Conservation (phyloP, 2,329 filamentous ascomycete species). For the Thyridium curvatum region DNA sequence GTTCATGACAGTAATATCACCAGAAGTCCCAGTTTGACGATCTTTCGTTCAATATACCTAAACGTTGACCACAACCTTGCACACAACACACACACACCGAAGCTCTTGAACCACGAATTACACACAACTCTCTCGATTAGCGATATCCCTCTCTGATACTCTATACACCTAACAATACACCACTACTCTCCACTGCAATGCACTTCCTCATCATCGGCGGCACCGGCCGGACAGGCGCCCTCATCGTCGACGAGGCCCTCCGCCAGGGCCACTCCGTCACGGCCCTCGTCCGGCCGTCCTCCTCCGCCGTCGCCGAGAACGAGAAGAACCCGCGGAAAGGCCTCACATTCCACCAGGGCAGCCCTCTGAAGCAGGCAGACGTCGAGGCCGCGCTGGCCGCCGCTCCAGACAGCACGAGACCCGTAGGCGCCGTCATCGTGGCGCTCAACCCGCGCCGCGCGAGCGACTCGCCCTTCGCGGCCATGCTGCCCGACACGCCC, state of each 20-base stretch:
- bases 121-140: too few species aligned
- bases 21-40: too few species aligned
- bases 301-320: neutral
- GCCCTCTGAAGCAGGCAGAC: neutral
- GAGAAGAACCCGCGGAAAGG: neutral
- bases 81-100: too few species aligned
- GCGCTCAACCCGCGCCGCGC: neutral
- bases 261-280: neutral
- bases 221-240: conserved; percentile 1
- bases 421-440: conserved; percentile 1
- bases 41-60: too few species aligned
- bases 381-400: conserved; percentile 2
- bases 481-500: conserved; percentile 1
- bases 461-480: conserved; percentile 3
- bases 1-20: too few species aligned
- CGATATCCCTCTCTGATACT: too few species aligned
- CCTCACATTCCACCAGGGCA: neutral
- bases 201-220: conserved; percentile 1
- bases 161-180: too few species aligned
- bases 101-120: too few species aligned
- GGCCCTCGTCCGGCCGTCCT: conserved; percentile 1
- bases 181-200: too few species aligned
- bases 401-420: too few species aligned
- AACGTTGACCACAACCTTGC: too few species aligned
- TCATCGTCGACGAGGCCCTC: conserved; percentile 1